phyloP scores from a whole-genome alignment of 177 flowering plant species.

The Vitis hybrid region DNA sequence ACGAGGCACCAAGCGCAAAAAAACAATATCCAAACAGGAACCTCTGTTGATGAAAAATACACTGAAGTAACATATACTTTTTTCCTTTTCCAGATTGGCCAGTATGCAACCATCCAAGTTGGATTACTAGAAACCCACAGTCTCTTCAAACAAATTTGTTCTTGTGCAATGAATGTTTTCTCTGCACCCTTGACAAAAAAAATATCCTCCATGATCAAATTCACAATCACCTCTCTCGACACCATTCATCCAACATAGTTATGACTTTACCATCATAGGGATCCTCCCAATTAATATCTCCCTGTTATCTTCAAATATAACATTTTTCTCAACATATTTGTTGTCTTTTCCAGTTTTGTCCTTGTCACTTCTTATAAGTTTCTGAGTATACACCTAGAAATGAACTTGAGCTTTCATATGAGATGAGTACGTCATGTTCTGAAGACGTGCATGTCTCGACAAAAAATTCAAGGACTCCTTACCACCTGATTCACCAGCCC shows the following conservation, averaged over 20 bases:
- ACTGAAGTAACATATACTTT: conserved; percentile 55
- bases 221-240: conserved; percentile 67
- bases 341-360: conserved; percentile 77
- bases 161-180: conserved; percentile 90
- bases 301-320: conserved; percentile 30
- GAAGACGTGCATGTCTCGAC: conserved; percentile 88
- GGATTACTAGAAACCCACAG: conserved; percentile 67
- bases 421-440: conserved; percentile 81
- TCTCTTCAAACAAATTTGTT: conserved; percentile 65
- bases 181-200: conserved; percentile 93
- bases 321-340: conserved; percentile 34
- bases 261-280: conserved; percentile 93
- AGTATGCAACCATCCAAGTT: conserved; percentile 52
- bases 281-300: conserved; percentile 65
- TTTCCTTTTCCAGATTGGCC: conserved; percentile 49
- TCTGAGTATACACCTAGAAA: conserved; percentile 62
- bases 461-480: conserved; percentile 39
- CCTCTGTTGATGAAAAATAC: conserved; percentile 40
- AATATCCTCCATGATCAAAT: conserved; percentile 88
- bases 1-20: conserved; percentile 73
- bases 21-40: conserved; percentile 84
- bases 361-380: conserved; percentile 62
- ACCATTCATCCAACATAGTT: conserved; percentile 70
- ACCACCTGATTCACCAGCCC: conserved; percentile 37
- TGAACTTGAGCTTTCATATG: conserved; percentile 56